A percentile compares a stretch with the other conserved stretches of the same genome.
Evolutionary conservation across 768 basidiomycete species (phyloP).

Genomic region (Heimioporus sp.): DNA sequence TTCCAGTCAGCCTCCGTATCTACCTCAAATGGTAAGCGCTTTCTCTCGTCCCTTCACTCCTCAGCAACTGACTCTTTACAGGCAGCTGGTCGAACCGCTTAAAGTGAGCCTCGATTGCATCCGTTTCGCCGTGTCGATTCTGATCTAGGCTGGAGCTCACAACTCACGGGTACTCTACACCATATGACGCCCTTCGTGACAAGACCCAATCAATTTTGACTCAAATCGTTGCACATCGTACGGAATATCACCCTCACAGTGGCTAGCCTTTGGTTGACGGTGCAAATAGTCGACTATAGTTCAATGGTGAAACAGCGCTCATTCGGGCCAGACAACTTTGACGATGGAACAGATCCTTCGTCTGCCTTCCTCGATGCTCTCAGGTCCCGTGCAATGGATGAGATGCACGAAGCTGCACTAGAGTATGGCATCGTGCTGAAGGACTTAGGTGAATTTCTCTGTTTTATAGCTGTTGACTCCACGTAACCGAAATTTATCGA

Average conservation of each 20-base stretch:
- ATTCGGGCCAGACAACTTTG: constrained; percentile 70
- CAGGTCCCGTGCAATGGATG: constrained; percentile 82
- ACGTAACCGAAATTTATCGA: constrained; percentile 7
- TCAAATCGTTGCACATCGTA: constrained; percentile 79
- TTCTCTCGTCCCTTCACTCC: neutral
- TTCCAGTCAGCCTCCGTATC: constrained; percentile 79
- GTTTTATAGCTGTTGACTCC: neutral
- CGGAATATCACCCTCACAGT: constrained; percentile 22
- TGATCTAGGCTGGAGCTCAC: constrained; percentile 52
- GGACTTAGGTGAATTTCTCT: constrained; percentile 56
- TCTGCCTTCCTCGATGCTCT: constrained; percentile 82
- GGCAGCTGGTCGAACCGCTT: constrained; percentile 52
- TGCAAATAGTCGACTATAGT: constrained; percentile 46
- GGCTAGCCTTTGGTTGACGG: neutral
- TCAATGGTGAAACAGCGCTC: constrained; percentile 79
- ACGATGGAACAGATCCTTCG: constrained; percentile 66
- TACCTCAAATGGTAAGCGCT: constrained; percentile 71
- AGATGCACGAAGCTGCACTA: constrained; percentile 75
- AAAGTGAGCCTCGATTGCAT: constrained; percentile 30
- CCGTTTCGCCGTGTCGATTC: constrained; percentile 37
- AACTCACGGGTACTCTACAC: constrained; percentile 81
- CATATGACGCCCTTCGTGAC: constrained; percentile 74
- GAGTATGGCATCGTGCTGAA: constrained; percentile 84
- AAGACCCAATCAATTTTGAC: constrained; percentile 87
- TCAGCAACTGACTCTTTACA: constrained; percentile 8